These are phyloP conservation scores for Termitomyces sp. DNA, from an alignment of 768 basidiomycete species.

Conservation along the genomic window DNA sequence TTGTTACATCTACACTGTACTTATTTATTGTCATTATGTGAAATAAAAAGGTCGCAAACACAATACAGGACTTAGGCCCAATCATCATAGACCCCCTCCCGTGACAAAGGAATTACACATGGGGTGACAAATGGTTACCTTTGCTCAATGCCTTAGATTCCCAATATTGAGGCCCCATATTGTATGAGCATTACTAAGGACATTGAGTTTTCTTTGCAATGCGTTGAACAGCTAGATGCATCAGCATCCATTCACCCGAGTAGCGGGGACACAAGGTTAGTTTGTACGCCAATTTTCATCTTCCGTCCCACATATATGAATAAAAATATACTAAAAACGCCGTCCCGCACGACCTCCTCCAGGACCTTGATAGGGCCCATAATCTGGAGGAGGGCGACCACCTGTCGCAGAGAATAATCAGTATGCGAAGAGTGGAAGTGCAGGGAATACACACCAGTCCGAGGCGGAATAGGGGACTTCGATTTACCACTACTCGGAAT, in stretches of 20 bases:
- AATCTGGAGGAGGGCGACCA: conserved; percentile 79
- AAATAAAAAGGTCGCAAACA: too few relatives aligned
- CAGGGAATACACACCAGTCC: conserved; percentile 31
- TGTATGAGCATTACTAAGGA: not conserved
- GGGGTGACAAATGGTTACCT: too few relatives aligned
- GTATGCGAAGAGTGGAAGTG: not conserved
- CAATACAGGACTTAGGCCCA: too few relatives aligned
- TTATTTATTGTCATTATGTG: too few relatives aligned
- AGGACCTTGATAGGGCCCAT: conserved; percentile 83
- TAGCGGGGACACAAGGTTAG: not conserved
- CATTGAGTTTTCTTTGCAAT: not conserved
- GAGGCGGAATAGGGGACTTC: conserved; percentile 51
- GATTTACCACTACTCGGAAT: conserved; percentile 59
- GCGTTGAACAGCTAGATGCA: not conserved
- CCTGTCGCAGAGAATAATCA: conserved; percentile 23
- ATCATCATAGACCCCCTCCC: too few relatives aligned
- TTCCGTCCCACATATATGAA: not conserved
- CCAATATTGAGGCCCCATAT: not conserved
- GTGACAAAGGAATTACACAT: too few relatives aligned
- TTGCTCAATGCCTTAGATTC: too few relatives aligned
- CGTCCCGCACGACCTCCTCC: conserved; percentile 24
- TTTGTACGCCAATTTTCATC: not conserved
- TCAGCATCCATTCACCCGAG: not conserved
- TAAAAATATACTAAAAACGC: conserved; percentile 13
- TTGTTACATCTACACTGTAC: too few relatives aligned